phyloP scores from a whole-genome alignment of 768 basidiomycete species.

The Tubosaeta sp. region DNA sequence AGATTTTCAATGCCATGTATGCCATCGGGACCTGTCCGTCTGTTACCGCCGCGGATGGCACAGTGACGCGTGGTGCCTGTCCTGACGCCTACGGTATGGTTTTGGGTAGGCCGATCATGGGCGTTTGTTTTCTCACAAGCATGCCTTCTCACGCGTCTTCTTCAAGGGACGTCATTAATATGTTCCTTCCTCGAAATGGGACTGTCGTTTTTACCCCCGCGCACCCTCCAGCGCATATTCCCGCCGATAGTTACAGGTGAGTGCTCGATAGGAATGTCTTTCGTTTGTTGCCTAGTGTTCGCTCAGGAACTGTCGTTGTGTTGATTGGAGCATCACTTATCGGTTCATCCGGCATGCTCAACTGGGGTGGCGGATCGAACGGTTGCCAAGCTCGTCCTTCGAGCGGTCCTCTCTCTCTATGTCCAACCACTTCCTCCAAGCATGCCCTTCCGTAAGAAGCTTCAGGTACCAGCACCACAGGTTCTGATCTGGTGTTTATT shows the following conservation, averaged over 20 bases:
- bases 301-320: conserved; percentile 66
- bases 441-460: conserved; percentile 54
- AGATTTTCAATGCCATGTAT: too few relatives aligned
- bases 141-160: too few relatives aligned
- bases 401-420: conserved; percentile 64
- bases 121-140: too few relatives aligned
- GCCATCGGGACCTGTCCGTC: too few relatives aligned
- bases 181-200: too few relatives aligned
- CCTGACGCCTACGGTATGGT: too few relatives aligned
- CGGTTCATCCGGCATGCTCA: conserved; percentile 65
- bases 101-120: too few relatives aligned
- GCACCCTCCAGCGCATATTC: conserved; percentile 44
- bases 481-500: neutral
- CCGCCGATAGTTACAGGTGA: conserved; percentile 76
- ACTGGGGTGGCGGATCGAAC: conserved; percentile 43
- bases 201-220: conserved; percentile 14
- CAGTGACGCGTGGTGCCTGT: too few relatives aligned
- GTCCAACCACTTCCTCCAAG: conserved; percentile 68
- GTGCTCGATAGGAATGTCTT: neutral
- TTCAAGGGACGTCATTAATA: too few relatives aligned
- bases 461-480: neutral
- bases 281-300: neutral
- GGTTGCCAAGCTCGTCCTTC: conserved; percentile 54
- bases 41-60: too few relatives aligned
- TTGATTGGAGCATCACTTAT: conserved; percentile 78